phyloP scores from a whole-genome alignment of 495 filamentous ascomycete species.

The Penicillium flavigenum region DNA sequence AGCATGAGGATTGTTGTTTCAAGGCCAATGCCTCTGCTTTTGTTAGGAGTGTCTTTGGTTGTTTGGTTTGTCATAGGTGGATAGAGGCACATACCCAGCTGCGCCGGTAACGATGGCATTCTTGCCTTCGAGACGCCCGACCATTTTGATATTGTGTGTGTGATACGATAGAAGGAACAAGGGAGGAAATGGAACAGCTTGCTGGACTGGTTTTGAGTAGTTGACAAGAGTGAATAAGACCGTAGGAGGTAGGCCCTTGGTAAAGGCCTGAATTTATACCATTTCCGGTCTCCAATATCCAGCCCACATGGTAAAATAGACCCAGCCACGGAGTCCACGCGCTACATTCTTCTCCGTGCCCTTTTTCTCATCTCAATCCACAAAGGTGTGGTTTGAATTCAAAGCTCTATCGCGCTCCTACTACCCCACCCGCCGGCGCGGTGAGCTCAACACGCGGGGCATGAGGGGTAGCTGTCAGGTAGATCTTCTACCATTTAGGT shows the following conservation, averaged over 20 bases:
- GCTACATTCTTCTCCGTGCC: neutral
- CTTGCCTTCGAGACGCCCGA: slow-evolving; percentile 12
- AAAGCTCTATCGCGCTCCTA: slow-evolving; percentile 9
- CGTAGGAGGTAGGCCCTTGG: neutral
- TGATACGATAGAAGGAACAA: neutral
- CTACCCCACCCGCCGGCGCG: neutral
- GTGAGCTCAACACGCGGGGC: neutral
- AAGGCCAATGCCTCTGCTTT: slow-evolving; percentile 89
- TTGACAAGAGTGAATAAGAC: neutral
- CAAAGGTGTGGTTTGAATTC: neutral
- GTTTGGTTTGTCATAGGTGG: neutral
- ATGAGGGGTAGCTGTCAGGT: slow-evolving; percentile 10
- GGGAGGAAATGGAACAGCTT: neutral
- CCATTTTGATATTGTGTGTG: slow-evolving; percentile 6
- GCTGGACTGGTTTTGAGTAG: neutral
- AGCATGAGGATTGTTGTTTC: slow-evolving; percentile 89
- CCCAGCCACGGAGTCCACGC: neutral
- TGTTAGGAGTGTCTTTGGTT: neutral
- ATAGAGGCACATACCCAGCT: slow-evolving; percentile 5
- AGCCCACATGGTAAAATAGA: neutral
- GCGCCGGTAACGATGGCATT: slow-evolving; percentile 11
- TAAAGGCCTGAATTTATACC: neutral
- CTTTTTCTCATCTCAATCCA: neutral
- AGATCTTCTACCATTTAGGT: neutral
- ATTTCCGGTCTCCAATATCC: neutral